Conservation (phyloP, 2,329 filamentous ascomycete genomes). For the Alternaria conjuncta region DNA sequence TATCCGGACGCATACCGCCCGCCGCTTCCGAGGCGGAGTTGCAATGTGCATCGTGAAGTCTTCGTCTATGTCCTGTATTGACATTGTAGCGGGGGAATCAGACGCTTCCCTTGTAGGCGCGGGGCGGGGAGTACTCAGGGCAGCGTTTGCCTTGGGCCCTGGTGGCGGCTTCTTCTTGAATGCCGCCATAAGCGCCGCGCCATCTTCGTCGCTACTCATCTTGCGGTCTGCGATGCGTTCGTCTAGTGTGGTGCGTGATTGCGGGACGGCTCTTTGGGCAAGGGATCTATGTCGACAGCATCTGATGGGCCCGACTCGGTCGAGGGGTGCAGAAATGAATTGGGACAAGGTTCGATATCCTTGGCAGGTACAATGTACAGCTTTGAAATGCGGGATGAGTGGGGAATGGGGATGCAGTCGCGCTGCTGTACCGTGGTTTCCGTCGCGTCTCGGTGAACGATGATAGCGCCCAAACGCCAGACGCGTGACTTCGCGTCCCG, state of each 20-base stretch:
- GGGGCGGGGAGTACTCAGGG: not conserved
- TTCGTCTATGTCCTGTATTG: slow-evolving; percentile 18
- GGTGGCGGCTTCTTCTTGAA: slow-evolving; percentile 25
- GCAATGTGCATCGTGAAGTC: not conserved
- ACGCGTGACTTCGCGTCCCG: slow-evolving; percentile 22
- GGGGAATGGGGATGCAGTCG: not conserved
- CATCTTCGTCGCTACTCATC: slow-evolving; percentile 39
- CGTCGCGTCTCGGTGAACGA: not conserved
- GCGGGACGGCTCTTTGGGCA: not conserved
- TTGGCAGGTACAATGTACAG: not conserved
- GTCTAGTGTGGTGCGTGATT: not conserved
- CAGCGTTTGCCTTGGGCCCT: not conserved
- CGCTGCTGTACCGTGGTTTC: not conserved
- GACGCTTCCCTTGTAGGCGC: slow-evolving; percentile 11
- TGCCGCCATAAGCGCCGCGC: slow-evolving; percentile 33
- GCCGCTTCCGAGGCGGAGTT: slow-evolving; percentile 14
- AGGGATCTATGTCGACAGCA: not conserved
- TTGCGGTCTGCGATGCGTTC: not conserved
- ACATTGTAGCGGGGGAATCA: slow-evolving; percentile 18
- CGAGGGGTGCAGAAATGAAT: not conserved
- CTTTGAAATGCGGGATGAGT: not conserved
- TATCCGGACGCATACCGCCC: slow-evolving; percentile 32
- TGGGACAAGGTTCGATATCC: not conserved
- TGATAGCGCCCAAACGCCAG: not conserved
- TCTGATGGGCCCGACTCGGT: not conserved